Evolutionary conservation across 2,329 filamentous ascomycete species (phyloP).

Genomic region (Phaeoacremonium minimum): DNA sequence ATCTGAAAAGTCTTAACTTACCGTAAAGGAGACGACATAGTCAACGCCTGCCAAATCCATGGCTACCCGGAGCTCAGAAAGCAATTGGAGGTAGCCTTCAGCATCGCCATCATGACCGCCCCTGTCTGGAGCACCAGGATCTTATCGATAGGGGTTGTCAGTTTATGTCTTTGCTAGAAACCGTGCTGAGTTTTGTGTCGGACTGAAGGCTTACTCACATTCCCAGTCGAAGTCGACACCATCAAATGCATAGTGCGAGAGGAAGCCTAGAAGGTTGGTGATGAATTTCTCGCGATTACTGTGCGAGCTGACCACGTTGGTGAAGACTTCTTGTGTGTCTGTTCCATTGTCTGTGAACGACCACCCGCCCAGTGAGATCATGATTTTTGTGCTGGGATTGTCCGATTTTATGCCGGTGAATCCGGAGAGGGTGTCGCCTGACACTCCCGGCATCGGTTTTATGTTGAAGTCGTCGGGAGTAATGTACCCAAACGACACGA

Average conservation of each 20-base stretch:
- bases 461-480: conserved; percentile 15
- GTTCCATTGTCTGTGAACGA: conserved; percentile 22
- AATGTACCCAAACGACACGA: conserved; percentile 17
- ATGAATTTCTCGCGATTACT: conserved; percentile 8
- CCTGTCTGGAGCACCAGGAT: conserved; percentile 10
- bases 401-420: conserved; percentile 12
- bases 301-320: conserved; percentile 5
- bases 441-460: conserved; percentile 9
- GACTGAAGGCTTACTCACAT: no score
- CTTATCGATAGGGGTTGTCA: no score
- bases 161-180: no score
- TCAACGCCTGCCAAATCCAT: background rate
- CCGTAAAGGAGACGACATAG: conserved; percentile 4
- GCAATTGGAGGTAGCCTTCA: conserved; percentile 6
- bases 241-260: conserved; percentile 10
- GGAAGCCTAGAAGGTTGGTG: conserved; percentile 8
- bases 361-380: conserved; percentile 26
- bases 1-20: no score
- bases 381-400: conserved; percentile 16
- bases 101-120: conserved; percentile 7
- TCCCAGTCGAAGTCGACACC: conserved; percentile 11
- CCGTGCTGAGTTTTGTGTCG: no score
- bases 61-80: conserved; percentile 36
- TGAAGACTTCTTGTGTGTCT: conserved; percentile 10
- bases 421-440: background rate